These are phyloP conservation scores for Mortierella sp. DNA, from an alignment of 371 early-diverging fungal genomes.

Conservation along the genomic window DNA sequence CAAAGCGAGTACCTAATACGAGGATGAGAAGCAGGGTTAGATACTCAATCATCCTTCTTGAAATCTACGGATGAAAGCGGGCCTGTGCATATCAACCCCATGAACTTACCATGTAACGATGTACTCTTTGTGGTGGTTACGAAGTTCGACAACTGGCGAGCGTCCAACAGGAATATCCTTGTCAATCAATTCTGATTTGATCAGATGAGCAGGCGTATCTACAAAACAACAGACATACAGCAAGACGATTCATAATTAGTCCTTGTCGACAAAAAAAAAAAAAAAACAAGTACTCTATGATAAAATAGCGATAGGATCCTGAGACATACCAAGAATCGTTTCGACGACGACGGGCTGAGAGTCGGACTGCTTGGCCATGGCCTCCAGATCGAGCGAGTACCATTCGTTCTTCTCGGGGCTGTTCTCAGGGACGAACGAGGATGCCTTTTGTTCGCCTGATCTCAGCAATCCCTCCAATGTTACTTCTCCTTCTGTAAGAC, in stretches of 20 bases:
- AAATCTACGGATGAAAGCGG: too few species aligned
- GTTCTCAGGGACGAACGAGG: constrained; percentile 78
- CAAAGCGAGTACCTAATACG: constrained; percentile 70
- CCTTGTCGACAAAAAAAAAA: constrained; percentile 5
- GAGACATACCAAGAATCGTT: constrained; percentile 67
- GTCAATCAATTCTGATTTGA: constrained; percentile 62
- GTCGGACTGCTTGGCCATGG: constrained; percentile 76
- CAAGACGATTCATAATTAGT: constrained; percentile 38
- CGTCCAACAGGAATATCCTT: constrained; percentile 82
- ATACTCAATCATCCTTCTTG: too few species aligned
- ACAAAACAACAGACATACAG: constrained; percentile 20
- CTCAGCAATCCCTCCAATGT: constrained; percentile 75
- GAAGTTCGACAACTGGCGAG: constrained; percentile 77
- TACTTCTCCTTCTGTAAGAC: constrained; percentile 65
- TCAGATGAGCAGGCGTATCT: constrained; percentile 56
- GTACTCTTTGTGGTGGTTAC: constrained; percentile 91
- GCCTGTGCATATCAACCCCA: background rate
- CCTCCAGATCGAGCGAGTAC: constrained; percentile 85
- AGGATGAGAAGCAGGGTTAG: background rate
- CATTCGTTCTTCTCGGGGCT: constrained; percentile 79
- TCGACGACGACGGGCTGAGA: constrained; percentile 85
- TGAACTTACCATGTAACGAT: constrained; percentile 86
- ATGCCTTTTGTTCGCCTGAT: constrained; percentile 69
- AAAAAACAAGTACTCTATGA: constrained; percentile 26
- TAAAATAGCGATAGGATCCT: background rate